Evolutionary conservation across 805 yeast genomes (phyloP).

Genomic region (Metahyphopichia silvanorum): DNA sequence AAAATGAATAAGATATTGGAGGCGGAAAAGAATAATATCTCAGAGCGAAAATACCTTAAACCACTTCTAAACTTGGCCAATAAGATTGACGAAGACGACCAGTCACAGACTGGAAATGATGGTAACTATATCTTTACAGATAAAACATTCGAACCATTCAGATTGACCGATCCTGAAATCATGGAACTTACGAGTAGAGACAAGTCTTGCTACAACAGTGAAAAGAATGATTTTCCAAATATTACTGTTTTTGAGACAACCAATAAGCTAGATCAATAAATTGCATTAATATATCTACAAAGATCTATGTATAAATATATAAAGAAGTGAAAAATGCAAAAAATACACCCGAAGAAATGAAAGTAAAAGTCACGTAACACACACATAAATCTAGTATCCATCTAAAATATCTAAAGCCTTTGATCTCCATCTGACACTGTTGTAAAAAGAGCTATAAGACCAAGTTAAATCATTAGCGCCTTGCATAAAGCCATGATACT

Average conservation of each 20-base stretch:
- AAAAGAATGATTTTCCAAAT: slow-evolving; percentile 21
- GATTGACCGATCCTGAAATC: slow-evolving; percentile 33
- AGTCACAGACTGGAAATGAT: neutral
- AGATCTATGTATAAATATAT: neutral
- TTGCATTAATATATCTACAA: neutral
- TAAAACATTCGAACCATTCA: neutral
- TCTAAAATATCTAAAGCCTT: slow-evolving; percentile 23
- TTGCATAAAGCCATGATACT: slow-evolving; percentile 75
- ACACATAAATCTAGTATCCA: slow-evolving; percentile 1
- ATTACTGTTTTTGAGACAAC: slow-evolving; percentile 35
- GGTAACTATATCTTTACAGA: neutral
- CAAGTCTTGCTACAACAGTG: slow-evolving; percentile 20
- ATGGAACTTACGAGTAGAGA: slow-evolving; percentile 40
- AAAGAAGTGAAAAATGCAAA: neutral
- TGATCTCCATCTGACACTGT: slow-evolving; percentile 62
- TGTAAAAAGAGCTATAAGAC: slow-evolving; percentile 81
- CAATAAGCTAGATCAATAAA: slow-evolving; percentile 29
- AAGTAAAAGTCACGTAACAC: neutral
- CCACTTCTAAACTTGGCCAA: slow-evolving; percentile 12
- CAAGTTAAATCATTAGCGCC: slow-evolving; percentile 89
- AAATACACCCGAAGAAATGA: slow-evolving; percentile 1
- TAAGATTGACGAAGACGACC: slow-evolving; percentile 3
- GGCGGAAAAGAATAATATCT: slow-evolving; percentile 2
- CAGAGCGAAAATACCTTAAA: no score
- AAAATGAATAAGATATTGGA: slow-evolving; percentile 8